phyloP scores from a whole-genome alignment of 2,329 filamentous ascomycete genomes.

The Sporothrix schenckii region DNA sequence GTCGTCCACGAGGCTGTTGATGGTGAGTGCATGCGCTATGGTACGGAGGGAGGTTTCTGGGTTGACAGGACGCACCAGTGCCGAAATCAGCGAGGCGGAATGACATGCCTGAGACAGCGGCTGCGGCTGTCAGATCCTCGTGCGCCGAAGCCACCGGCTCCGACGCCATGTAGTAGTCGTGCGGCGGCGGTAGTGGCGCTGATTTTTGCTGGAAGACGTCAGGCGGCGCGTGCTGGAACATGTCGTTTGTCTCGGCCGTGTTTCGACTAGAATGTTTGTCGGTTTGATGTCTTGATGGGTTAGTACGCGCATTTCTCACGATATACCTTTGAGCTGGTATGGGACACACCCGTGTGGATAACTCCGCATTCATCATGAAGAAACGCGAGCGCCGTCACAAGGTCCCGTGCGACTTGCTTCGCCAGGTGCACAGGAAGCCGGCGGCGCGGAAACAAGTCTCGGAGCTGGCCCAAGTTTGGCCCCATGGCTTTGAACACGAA shows the following conservation, averaged over 20 bases:
- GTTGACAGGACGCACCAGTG: background rate
- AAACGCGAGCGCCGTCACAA: constrained; percentile 23
- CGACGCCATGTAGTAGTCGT: constrained; percentile 26
- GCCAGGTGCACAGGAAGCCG: constrained; percentile 19
- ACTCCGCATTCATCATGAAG: constrained; percentile 24
- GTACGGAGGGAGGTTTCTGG: too few relatives aligned
- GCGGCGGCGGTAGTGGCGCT: background rate
- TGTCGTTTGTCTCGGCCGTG: constrained; percentile 21
- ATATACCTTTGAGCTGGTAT: too few relatives aligned
- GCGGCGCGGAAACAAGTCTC: constrained; percentile 16
- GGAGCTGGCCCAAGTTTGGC: background rate
- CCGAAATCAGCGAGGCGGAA: constrained; percentile 29
- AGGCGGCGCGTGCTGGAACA: constrained; percentile 25
- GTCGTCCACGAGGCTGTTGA: constrained; percentile 7
- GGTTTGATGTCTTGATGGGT: constrained; percentile 22
- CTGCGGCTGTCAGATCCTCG: constrained; percentile 9
- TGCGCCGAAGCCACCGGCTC: constrained; percentile 9
- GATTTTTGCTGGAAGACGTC: constrained; percentile 4
- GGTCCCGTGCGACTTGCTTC: constrained; percentile 3
- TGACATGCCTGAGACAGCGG: background rate
- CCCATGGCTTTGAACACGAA: constrained; percentile 24
- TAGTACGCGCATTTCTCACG: too few relatives aligned
- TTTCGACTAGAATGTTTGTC: constrained; percentile 23
- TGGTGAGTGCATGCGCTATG: too few relatives aligned
- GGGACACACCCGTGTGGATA: constrained; percentile 18